phyloP scores from a whole-genome alignment of 2,329 filamentous ascomycete species.

The Neonectria sp. region DNA sequence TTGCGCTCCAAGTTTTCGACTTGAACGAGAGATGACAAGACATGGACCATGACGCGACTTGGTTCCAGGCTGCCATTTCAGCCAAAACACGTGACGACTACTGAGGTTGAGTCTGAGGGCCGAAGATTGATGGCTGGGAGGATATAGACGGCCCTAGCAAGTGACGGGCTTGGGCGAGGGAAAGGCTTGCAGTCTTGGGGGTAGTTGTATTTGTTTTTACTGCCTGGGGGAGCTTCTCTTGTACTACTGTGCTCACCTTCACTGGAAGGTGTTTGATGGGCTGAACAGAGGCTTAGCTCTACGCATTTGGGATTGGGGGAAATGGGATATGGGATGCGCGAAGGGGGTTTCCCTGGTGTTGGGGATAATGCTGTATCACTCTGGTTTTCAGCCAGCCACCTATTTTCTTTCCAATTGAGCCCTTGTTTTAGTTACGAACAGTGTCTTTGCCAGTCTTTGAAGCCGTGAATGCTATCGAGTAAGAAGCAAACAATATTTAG shows the following conservation, averaged over 20 bases:
- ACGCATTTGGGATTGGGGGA: slow-evolving; percentile 32
- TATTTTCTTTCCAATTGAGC: slow-evolving; percentile 27
- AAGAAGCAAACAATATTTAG: background rate
- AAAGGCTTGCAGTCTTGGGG: slow-evolving; percentile 24
- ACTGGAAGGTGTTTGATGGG: slow-evolving; percentile 36
- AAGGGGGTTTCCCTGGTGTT: slow-evolving; percentile 44
- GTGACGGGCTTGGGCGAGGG: slow-evolving; percentile 15
- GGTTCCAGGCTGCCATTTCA: slow-evolving; percentile 35
- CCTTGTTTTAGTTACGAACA: slow-evolving; percentile 3
- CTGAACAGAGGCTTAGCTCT: slow-evolving; percentile 34
- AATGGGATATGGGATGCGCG: slow-evolving; percentile 35
- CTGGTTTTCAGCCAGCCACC: slow-evolving; percentile 29
- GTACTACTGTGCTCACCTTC: slow-evolving; percentile 32
- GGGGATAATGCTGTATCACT: slow-evolving; percentile 39
- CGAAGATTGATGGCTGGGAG: slow-evolving; percentile 30
- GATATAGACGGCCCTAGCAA: slow-evolving; percentile 3
- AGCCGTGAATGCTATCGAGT: background rate
- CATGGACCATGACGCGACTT: slow-evolving; percentile 38
- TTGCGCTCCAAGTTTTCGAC: slow-evolving; percentile 10
- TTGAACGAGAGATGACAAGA: slow-evolving; percentile 37
- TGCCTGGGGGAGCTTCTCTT: slow-evolving; percentile 36
- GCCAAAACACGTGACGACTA: slow-evolving; percentile 17
- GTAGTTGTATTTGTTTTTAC: slow-evolving; percentile 33
- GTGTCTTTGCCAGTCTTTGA: slow-evolving; percentile 1
- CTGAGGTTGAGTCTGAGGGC: slow-evolving; percentile 19